These are phyloP conservation scores for Alternaria ethzedia DNA, from an alignment of 2,329 filamentous ascomycete species.

Conservation along the genomic window DNA sequence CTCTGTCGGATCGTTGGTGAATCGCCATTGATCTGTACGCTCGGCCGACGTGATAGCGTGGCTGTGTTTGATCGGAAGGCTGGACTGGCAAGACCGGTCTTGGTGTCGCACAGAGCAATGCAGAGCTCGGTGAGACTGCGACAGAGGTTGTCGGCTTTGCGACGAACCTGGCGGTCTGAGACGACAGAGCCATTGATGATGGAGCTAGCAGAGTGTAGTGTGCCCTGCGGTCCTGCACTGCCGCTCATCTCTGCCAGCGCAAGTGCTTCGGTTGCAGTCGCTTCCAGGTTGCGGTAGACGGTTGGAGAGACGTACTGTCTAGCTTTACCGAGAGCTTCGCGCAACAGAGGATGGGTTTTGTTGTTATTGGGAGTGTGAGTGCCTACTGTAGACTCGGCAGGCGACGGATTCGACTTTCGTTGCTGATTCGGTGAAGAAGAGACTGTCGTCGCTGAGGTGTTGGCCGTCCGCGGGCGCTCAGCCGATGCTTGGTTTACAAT, in stretches of 20 bases:
- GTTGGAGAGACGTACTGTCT: slow-evolving; percentile 72
- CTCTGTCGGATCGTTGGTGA: slow-evolving; percentile 41
- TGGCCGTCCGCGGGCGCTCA: slow-evolving; percentile 87
- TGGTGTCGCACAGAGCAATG: slow-evolving; percentile 68
- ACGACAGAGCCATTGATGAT: slow-evolving; percentile 65
- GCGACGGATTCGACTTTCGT: slow-evolving; percentile 57
- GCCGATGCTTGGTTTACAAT: slow-evolving; percentile 69
- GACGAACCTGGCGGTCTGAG: slow-evolving; percentile 82
- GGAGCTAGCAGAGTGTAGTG: slow-evolving; percentile 68
- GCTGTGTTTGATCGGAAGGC: slow-evolving; percentile 34
- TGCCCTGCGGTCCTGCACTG: slow-evolving; percentile 67
- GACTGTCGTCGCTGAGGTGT: slow-evolving; percentile 87
- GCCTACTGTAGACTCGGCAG: slow-evolving; percentile 52
- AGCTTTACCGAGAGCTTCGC: slow-evolving; percentile 80
- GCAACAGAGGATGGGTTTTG: slow-evolving; percentile 77
- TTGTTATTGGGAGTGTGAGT: slow-evolving; percentile 57
- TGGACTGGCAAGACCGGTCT: slow-evolving; percentile 37
- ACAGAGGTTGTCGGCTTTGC: slow-evolving; percentile 92
- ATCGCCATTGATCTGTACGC: slow-evolving; percentile 46
- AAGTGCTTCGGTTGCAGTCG: slow-evolving; percentile 81
- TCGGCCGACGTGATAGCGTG: slow-evolving; percentile 39
- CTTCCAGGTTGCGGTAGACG: slow-evolving; percentile 80
- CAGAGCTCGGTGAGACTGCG: slow-evolving; percentile 91
- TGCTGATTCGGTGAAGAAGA: slow-evolving; percentile 85
- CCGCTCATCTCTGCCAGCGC: slow-evolving; percentile 80